These are phyloP conservation scores for Barnettozyma salicaria DNA, from an alignment of 805 yeast species.

Conservation along the genomic window DNA sequence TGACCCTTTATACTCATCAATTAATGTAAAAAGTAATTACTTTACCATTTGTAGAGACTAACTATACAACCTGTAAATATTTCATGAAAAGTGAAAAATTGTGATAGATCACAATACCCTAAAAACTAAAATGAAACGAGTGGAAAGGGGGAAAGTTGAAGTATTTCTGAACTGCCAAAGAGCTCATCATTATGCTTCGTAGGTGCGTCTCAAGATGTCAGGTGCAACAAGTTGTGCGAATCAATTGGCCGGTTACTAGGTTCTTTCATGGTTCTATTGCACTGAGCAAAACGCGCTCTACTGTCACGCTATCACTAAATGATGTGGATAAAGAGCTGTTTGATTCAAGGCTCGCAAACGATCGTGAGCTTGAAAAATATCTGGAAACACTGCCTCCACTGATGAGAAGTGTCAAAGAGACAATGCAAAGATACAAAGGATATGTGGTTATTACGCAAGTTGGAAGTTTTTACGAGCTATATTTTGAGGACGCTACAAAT, in stretches of 20 bases:
- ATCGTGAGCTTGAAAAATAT: slow-evolving; percentile 3
- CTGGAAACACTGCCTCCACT: slow-evolving; percentile 29
- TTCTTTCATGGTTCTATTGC: too few species aligned
- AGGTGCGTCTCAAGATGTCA: too few species aligned
- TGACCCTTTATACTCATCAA: too few species aligned
- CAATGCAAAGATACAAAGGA: slow-evolving; percentile 41
- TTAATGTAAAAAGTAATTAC: too few species aligned
- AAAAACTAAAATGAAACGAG: background rate
- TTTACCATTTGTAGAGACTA: background rate
- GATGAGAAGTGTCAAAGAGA: slow-evolving; percentile 30
- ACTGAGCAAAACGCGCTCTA: too few species aligned
- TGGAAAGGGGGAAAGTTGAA: too few species aligned
- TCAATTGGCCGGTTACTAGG: too few species aligned
- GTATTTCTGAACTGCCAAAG: too few species aligned
- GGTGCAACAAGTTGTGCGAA: too few species aligned
- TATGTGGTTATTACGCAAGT: slow-evolving; percentile 71
- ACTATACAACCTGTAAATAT: background rate
- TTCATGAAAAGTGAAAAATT: background rate
- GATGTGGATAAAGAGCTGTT: background rate
- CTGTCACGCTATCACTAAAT: too few species aligned
- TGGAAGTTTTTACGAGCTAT: slow-evolving; percentile 82
- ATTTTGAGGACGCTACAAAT: slow-evolving; percentile 79
- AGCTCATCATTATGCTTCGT: too few species aligned
- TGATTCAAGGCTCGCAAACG: background rate
- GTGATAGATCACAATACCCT: background rate